Evolutionary conservation across 768 basidiomycete species (phyloP), one percentile per base, ranked within the genome.

Genomic region (Flagelloscypha sp.): DNA sequence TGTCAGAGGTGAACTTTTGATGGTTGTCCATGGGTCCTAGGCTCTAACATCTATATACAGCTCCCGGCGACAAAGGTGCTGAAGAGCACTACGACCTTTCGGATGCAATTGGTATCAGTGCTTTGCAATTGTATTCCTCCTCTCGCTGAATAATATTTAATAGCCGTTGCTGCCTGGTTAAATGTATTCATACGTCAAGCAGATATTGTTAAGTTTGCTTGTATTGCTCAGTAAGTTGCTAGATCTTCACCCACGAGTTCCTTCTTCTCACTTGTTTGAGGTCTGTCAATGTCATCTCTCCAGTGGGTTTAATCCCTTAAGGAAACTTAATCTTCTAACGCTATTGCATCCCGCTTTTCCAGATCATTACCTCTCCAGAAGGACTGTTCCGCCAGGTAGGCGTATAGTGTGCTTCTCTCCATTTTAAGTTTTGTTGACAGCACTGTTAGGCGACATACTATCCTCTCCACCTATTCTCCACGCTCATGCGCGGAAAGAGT

Each of bases 141-240:
- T 27, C 20, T 7, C 38, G 7, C 38, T 44, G n/a, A 31, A 46
- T 18, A 42, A 42, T 7, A 46, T 44, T 36, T 40, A 47, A 27
- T 35, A 65, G 75, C 73, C 12, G 72, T 79, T 33, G 72, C 70
- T 3, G 59, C 71, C 7, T 79, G 75, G 74, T 52, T 79, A 35
- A 76, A 77, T 46, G 67, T 76, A 4, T 72, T 79, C 41, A 64
- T 77, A 5, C 61, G 75, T 12, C 72, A 79, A 33, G 70, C 72
- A 4, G 70, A 74, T 44, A 58, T 74, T 6, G 68, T 77, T 28
- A 70, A 72, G 41, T 72, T 77, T 31, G 75, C 75, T 2, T 77
- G 75, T 46, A 66, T 76, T 29, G 74, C 76, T 4, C 76, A 79
- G 62, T 68, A 51, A 34, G 68, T 59, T 28, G 5, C 33, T 30